Percentiles rank a stretch among this genome's conserved stretches.
Evolutionary conservation across 2,329 filamentous ascomycete genomes (phyloP).

Genomic region (Arthrobotrys conoides): DNA sequence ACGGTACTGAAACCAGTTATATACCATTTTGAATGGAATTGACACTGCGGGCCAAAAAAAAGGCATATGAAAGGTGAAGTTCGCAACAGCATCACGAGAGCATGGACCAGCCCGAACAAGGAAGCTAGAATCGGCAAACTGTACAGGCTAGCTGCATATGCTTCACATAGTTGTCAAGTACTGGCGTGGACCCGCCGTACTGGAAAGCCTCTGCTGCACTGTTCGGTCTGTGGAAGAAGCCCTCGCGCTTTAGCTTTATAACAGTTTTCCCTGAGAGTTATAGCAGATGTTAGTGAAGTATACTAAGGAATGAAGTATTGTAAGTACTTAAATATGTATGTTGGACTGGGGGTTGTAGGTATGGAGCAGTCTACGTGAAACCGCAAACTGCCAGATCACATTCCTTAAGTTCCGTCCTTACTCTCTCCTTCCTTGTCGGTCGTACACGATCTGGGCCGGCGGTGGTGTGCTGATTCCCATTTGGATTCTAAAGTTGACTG

Average conservation of each 20-base stretch:
- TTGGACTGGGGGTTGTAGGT: too few relatives aligned
- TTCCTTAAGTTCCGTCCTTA: slow-evolving; percentile 8
- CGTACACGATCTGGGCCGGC: slow-evolving; percentile 34
- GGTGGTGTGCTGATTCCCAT: slow-evolving; percentile 13
- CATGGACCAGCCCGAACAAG: slow-evolving; percentile 40
- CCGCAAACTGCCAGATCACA: slow-evolving; percentile 60
- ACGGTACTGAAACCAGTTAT: slow-evolving; percentile 12
- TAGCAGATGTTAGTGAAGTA: background rate
- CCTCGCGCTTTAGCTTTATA: background rate
- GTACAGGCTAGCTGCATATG: slow-evolving; percentile 22
- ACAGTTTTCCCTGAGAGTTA: background rate
- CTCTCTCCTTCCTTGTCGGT: slow-evolving; percentile 19
- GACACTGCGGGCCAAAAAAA: background rate
- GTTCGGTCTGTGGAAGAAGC: background rate
- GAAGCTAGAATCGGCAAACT: slow-evolving; percentile 44
- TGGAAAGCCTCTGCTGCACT: slow-evolving; percentile 16
- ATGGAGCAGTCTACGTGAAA: slow-evolving; percentile 37
- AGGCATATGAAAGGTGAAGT: background rate
- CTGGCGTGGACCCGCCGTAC: slow-evolving; percentile 12
- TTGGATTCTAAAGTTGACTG: background rate
- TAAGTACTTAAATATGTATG: too few relatives aligned
- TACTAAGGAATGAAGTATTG: background rate
- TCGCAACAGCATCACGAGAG: slow-evolving; percentile 16
- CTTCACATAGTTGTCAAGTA: slow-evolving; percentile 43
- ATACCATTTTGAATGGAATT: background rate